A percentile compares a stretch with the other conserved stretches of the same genome.
Conservation (phyloP, 371 early-diverging fungal genomes). For the Cokeromyces recurvatus region DNA sequence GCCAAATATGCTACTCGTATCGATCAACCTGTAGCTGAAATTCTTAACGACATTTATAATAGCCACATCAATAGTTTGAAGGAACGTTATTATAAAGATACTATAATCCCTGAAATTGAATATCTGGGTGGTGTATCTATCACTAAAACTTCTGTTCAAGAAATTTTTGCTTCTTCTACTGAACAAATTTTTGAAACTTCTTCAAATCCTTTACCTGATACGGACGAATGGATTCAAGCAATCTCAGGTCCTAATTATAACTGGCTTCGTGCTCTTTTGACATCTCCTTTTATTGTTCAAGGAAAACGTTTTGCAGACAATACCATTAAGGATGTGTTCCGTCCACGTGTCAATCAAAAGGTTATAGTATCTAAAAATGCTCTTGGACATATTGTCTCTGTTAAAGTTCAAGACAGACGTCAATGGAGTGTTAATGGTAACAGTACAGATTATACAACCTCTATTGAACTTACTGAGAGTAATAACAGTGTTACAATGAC, state of each 20-base stretch:
- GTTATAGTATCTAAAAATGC: conserved; percentile 50
- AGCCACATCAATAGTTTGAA: conserved; percentile 75
- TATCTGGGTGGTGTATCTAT: conserved; percentile 68
- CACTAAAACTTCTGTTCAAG: conserved; percentile 2
- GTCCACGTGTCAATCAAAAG: conserved; percentile 77
- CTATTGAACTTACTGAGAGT: conserved; percentile 54
- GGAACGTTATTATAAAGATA: conserved; percentile 67
- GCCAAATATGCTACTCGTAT: conserved; percentile 68
- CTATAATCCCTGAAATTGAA: conserved; percentile 68
- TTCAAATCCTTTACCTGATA: conserved; percentile 49
- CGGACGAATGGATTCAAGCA: conserved; percentile 67
- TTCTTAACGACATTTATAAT: conserved; percentile 80
- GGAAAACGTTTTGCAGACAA: conserved; percentile 70
- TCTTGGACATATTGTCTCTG: conserved; percentile 29
- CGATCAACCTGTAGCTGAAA: conserved; percentile 85
- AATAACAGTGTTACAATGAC: conserved; percentile 27
- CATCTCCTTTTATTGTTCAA: conserved; percentile 73
- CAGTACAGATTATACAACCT: conserved; percentile 47
- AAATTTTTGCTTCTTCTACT: background rate
- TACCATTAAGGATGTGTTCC: conserved; percentile 68
- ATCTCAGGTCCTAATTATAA: conserved; percentile 64
- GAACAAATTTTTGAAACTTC: conserved; percentile 49
- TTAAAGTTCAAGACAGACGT: conserved; percentile 58
- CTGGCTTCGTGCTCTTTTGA: conserved; percentile 87
- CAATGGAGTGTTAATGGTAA: conserved; percentile 51